Evolutionary conservation across 306 rosid species (phyloP).

Genomic region (Sicyos baderoa): DNA sequence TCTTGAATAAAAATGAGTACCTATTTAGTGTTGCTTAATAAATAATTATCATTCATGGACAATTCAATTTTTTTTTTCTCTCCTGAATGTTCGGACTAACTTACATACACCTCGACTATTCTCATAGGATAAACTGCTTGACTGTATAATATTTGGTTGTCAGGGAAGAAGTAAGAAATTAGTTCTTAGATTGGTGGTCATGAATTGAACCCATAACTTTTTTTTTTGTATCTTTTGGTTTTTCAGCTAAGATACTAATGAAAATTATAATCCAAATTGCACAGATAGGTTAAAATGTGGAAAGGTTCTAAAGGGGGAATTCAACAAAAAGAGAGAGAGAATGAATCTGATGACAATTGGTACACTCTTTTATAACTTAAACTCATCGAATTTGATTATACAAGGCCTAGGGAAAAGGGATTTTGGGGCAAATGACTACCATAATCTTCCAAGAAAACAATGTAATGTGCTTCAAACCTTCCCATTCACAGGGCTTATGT

Average conservation of each 20-base stretch:
- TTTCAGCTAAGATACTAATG: neutral
- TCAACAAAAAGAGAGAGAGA: slow-evolving; percentile 12
- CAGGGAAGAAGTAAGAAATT: too few species aligned
- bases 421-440: neutral
- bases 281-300: neutral
- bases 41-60: too few species aligned
- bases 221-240: neutral
- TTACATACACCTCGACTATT: too few species aligned
- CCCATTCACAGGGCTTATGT: neutral
- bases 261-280: neutral
- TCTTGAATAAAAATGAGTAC: neutral
- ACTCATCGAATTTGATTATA: neutral
- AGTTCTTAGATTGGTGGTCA: too few species aligned
- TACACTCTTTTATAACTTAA: neutral
- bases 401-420: neutral
- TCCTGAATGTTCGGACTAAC: too few species aligned
- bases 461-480: neutral
- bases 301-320: neutral
- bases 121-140: too few species aligned
- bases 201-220: too few species aligned
- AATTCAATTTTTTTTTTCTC: neutral
- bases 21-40: neutral
- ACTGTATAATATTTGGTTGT: too few species aligned
- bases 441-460: neutral
- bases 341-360: neutral